phyloP scores from a whole-genome alignment of 2,329 filamentous ascomycete genomes.

The Cladosporium sp. region DNA sequence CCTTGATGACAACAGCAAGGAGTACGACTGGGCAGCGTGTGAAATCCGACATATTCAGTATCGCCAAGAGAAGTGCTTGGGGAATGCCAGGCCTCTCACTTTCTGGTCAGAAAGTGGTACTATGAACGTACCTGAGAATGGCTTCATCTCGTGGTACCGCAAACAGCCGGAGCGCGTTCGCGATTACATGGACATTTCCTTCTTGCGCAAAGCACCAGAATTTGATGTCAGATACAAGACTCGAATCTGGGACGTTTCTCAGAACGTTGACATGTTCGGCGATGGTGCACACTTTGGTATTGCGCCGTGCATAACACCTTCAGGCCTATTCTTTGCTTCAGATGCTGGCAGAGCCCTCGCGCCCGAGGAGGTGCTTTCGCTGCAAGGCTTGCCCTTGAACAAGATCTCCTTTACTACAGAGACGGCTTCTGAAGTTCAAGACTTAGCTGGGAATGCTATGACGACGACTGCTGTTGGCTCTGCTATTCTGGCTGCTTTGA shows the following conservation, averaged over 20 bases:
- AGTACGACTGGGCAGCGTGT: constrained; percentile 58
- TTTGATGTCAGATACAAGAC: constrained; percentile 62
- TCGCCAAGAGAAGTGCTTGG: constrained; percentile 53
- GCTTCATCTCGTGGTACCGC: constrained; percentile 52
- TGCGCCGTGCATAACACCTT: constrained; percentile 67
- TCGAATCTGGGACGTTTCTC: constrained; percentile 64
- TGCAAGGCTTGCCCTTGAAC: constrained; percentile 69
- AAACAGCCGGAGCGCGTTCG: constrained; percentile 59
- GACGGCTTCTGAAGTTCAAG: constrained; percentile 57
- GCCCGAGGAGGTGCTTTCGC: constrained; percentile 61
- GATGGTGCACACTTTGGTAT: constrained; percentile 56
- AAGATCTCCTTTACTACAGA: constrained; percentile 65
- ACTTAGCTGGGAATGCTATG: constrained; percentile 81
- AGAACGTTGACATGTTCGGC: constrained; percentile 66
- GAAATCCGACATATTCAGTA: constrained; percentile 60
- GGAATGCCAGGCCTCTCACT: constrained; percentile 58
- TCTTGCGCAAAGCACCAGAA: constrained; percentile 48
- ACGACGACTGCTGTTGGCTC: constrained; percentile 69
- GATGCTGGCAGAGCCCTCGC: constrained; percentile 61
- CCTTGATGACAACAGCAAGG: constrained; percentile 15
- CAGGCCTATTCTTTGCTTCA: constrained; percentile 61
- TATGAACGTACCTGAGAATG: constrained; percentile 56
- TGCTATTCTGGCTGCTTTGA: constrained; percentile 60
- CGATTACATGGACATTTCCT: constrained; percentile 64
- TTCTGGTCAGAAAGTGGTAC: constrained; percentile 58